These are phyloP conservation scores for Talaromyces nanjingensis DNA, from an alignment of 495 filamentous ascomycete species.

Conservation along the genomic window DNA sequence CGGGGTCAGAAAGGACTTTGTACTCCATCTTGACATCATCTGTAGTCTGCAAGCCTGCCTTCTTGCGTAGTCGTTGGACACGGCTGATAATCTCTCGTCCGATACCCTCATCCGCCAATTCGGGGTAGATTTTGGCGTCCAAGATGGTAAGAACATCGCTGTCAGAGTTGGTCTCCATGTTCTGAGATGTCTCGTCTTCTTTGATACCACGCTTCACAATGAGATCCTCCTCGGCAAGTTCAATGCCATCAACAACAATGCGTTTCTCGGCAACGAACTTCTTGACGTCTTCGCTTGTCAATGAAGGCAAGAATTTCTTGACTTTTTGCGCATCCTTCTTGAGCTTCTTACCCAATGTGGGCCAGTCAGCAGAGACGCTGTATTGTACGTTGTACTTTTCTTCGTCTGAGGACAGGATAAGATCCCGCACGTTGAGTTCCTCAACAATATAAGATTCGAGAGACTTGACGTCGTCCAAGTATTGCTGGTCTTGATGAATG, in stretches of 20 bases:
- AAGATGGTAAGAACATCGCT: slow-evolving; percentile 75
- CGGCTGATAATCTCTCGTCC: slow-evolving; percentile 80
- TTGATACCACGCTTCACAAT: slow-evolving; percentile 74
- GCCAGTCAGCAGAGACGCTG: slow-evolving; percentile 83
- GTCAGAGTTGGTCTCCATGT: slow-evolving; percentile 80
- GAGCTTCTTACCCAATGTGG: slow-evolving; percentile 89
- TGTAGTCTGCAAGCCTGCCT: slow-evolving; percentile 70
- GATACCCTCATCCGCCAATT: slow-evolving; percentile 67
- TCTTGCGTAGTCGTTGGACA: slow-evolving; percentile 74
- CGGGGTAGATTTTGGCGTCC: slow-evolving; percentile 66
- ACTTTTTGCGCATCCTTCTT: slow-evolving; percentile 88
- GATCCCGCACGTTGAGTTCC: slow-evolving; percentile 81
- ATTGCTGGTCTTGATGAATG: slow-evolving; percentile 75
- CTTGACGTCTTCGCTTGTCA: slow-evolving; percentile 74
- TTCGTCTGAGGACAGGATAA: slow-evolving; percentile 84
- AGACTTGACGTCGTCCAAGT: slow-evolving; percentile 79
- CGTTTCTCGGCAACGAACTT: slow-evolving; percentile 59
- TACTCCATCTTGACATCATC: slow-evolving; percentile 88
- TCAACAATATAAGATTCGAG: slow-evolving; percentile 79
- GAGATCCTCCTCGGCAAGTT: slow-evolving; percentile 72
- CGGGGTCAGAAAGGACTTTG: slow-evolving; percentile 64
- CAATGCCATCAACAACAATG: slow-evolving; percentile 78
- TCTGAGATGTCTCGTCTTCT: slow-evolving; percentile 54
- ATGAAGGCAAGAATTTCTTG: slow-evolving; percentile 76
- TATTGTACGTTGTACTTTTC: slow-evolving; percentile 87